phyloP scores from a whole-genome alignment of 164 flowering plant species.

The Brasenia schreberi region DNA sequence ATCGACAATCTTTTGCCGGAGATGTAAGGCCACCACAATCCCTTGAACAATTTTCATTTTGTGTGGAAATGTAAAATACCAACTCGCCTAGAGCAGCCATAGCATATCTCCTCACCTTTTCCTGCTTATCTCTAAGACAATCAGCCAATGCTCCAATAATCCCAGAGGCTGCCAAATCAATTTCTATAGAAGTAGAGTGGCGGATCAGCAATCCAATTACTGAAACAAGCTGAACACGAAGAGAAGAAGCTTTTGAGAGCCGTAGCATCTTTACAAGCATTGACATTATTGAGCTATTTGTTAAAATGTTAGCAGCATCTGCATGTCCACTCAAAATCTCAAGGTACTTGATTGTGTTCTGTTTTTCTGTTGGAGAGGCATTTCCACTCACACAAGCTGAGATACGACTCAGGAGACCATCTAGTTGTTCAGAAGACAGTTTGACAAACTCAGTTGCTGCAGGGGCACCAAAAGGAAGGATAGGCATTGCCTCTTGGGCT shows the following conservation, averaged over 20 bases:
- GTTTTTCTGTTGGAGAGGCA: conserved; percentile 54
- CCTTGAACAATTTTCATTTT: conserved; percentile 38
- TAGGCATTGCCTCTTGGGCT: conserved; percentile 37
- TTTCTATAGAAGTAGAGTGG: conserved; percentile 71
- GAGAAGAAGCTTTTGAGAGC: conserved; percentile 55
- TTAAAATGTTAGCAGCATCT: conserved; percentile 78
- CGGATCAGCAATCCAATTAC: conserved; percentile 79
- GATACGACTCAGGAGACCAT: conserved; percentile 35
- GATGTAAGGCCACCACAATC: conserved; percentile 49
- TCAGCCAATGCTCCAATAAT: conserved; percentile 77
- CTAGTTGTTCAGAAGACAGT: conserved; percentile 55
- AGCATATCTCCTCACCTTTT: conserved; percentile 88
- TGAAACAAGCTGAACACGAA: conserved; percentile 82
- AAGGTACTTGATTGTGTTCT: conserved; percentile 71
- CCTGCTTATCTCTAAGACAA: conserved; percentile 88
- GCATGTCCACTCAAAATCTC: conserved; percentile 68
- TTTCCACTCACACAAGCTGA: conserved; percentile 43
- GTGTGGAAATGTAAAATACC: conserved; percentile 90
- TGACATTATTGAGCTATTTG: conserved; percentile 87
- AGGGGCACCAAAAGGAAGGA: conserved; percentile 72
- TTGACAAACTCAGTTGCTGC: conserved; percentile 64
- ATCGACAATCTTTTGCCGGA: conserved; percentile 64
- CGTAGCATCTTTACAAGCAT: conserved; percentile 76
- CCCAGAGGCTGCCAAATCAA: conserved; percentile 80
- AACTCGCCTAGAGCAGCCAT: conserved; percentile 99